Conservation (phyloP, 768 basidiomycete genomes). For the Polyporus arcularius region DNA sequence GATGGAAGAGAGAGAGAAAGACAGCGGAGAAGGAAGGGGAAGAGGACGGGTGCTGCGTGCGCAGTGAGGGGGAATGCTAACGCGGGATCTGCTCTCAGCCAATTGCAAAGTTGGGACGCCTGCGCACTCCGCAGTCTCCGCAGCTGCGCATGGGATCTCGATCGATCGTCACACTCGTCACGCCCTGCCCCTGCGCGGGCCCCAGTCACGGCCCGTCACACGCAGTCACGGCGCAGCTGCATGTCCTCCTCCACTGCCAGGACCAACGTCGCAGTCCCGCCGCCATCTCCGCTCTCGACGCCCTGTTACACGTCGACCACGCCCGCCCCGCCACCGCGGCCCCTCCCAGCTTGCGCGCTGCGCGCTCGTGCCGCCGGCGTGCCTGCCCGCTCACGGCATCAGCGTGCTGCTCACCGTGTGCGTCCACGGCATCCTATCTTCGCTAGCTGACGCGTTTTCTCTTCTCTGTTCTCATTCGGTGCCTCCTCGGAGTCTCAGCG, state of each 20-base stretch:
- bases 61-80: slow-evolving; percentile 23
- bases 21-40: background rate
- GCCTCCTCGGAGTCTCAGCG: slow-evolving; percentile 1
- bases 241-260: background rate
- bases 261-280: background rate
- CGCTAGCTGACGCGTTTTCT: background rate
- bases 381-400: slow-evolving; percentile 12
- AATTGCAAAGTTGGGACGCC: slow-evolving; percentile 14
- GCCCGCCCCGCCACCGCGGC: background rate
- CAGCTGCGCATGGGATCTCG: slow-evolving; percentile 25
- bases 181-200: slow-evolving; percentile 5
- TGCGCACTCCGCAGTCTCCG: slow-evolving; percentile 25
- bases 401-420: slow-evolving; percentile 1
- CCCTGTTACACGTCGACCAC: background rate
- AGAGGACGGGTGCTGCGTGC: slow-evolving; percentile 24
- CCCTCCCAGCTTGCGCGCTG: background rate
- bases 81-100: slow-evolving; percentile 19
- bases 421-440: slow-evolving; percentile 1
- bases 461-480: slow-evolving; percentile 1
- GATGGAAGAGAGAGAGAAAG: slow-evolving; percentile 12
- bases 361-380: background rate
- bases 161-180: slow-evolving; percentile 20
- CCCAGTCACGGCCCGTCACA: background rate
- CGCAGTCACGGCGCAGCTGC: slow-evolving; percentile 6
- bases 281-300: background rate